phyloP scores from a whole-genome alignment of 139 green algal species.

The Micractinium sp. region DNA sequence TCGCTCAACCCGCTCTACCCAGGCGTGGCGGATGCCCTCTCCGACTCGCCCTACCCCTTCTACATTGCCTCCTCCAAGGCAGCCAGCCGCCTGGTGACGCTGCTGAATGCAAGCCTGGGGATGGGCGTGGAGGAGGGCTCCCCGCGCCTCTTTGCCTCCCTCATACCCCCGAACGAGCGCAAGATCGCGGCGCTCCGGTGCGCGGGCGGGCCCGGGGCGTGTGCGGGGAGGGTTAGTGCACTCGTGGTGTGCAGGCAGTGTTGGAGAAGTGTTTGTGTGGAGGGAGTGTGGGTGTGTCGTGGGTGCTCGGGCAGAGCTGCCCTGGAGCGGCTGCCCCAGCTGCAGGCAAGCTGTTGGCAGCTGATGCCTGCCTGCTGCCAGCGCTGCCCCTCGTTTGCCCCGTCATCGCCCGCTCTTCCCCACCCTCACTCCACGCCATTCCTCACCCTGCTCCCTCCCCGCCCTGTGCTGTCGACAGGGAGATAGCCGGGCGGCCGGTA shows the following conservation, averaged over 20 bases:
- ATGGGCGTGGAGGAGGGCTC: constrained; percentile 49
- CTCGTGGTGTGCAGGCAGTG: not conserved
- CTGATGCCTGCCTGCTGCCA: no score
- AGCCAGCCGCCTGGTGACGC: constrained; percentile 14
- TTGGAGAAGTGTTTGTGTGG: no score
- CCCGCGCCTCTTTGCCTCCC: constrained; percentile 63
- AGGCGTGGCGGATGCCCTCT: constrained; percentile 55
- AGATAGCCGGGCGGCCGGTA: constrained; percentile 48
- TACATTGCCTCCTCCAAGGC: constrained; percentile 52
- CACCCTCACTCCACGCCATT: no score
- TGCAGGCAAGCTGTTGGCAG: no score
- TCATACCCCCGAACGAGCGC: constrained; percentile 72
- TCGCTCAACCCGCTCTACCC: constrained; percentile 51
- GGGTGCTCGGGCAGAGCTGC: no score
- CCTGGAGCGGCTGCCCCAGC: no score
- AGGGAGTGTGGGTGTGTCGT: no score
- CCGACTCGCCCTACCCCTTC: constrained; percentile 39
- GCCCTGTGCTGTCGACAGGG: constrained; percentile 8
- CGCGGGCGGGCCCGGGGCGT: not conserved
- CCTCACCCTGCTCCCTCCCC: no score
- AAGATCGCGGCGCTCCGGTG: constrained; percentile 64
- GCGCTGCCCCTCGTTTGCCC: no score
- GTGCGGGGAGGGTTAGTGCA: no score
- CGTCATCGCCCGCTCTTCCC: no score
- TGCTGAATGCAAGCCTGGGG: constrained; percentile 47